Conservation (phyloP, 805 yeast species). For the Candida rishiriensis region DNA sequence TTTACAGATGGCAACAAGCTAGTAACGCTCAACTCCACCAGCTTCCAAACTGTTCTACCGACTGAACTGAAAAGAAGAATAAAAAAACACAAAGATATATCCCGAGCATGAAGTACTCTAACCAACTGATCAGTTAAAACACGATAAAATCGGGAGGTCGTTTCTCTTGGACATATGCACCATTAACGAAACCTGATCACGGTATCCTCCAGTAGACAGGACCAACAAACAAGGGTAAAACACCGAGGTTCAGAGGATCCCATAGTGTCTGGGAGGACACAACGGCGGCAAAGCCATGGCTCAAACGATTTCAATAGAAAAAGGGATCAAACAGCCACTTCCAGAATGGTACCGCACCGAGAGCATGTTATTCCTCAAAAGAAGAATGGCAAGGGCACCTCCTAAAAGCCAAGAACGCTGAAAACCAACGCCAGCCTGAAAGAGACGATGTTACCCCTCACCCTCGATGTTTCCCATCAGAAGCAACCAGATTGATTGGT, state of each 20-base stretch:
- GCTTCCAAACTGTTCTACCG: too few species aligned
- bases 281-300: neutral
- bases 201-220: slow-evolving; percentile 1
- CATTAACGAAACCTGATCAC: slow-evolving; percentile 4
- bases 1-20: too few species aligned
- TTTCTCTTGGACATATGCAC: slow-evolving; percentile 17
- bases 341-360: neutral
- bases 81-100: slow-evolving; percentile 8
- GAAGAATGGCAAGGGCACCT: slow-evolving; percentile 2
- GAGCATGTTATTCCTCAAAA: slow-evolving; percentile 1
- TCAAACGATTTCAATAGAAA: neutral
- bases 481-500: slow-evolving; percentile 1
- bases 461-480: slow-evolving; percentile 1
- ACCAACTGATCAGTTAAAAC: slow-evolving; percentile 12
- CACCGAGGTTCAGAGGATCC: neutral
- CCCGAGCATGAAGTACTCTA: slow-evolving; percentile 30
- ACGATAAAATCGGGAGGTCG: slow-evolving; percentile 26
- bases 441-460: slow-evolving; percentile 3
- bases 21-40: too few species aligned
- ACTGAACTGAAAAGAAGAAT: too few species aligned
- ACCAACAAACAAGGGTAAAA: slow-evolving; percentile 1
- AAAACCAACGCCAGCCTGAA: neutral
- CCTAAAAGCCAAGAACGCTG: neutral
- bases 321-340: slow-evolving; percentile 2
- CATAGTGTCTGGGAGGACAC: slow-evolving; percentile 1